Evolutionary conservation across 768 basidiomycete species (phyloP), one percentile per base, ranked within the genome.

Genomic region (Brasilioporus rufonigricans): DNA sequence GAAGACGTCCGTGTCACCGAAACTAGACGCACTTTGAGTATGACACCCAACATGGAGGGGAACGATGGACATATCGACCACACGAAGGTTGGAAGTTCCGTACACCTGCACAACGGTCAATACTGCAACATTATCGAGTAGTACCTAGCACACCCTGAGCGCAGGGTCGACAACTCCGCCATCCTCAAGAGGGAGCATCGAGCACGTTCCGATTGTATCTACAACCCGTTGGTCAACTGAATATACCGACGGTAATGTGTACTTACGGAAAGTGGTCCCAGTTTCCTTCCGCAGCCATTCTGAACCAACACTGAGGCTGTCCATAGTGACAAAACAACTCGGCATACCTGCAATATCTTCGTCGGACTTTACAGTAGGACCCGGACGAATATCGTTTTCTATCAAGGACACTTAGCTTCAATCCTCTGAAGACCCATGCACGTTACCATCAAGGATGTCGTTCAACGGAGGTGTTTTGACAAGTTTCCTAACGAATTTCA

Each of bases 191-290:
- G 50, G 50, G 24, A 51, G 41, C 31, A 51, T 51, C 11, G 50
- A 51, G 35, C 50, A 44, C 14, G 50, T 44, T 29, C 50, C 50
- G 7, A 51, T 27, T 10, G 50, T 44, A 23, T 51, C 50, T 51
- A 44, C 23, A 24, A 14, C 21, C 23, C 21, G 26, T 50, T 21
- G 32, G 21, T 18, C 14, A 18, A 41, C 39, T 11, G 6, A 24
- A 32, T 40, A 7, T 21, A 16, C 13, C 14, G 18, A 6, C 19
- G 21, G 13, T 16, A 1, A 9, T 29, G 27, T 29, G 27, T 29
- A 27, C 43, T 9, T 11, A 35, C 50, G 50, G 32, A 44, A 44
- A 24, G 41, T 51, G n/a, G 50, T 13, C 5, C 11, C 4, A 5
- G 14, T 18, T 5, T 50, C 21, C 13, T 16, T 41, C 29, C 24